These are phyloP conservation scores for Neostapfia colusana DNA, from an alignment of 176 grass and related monocot species.

Conservation along the genomic window DNA sequence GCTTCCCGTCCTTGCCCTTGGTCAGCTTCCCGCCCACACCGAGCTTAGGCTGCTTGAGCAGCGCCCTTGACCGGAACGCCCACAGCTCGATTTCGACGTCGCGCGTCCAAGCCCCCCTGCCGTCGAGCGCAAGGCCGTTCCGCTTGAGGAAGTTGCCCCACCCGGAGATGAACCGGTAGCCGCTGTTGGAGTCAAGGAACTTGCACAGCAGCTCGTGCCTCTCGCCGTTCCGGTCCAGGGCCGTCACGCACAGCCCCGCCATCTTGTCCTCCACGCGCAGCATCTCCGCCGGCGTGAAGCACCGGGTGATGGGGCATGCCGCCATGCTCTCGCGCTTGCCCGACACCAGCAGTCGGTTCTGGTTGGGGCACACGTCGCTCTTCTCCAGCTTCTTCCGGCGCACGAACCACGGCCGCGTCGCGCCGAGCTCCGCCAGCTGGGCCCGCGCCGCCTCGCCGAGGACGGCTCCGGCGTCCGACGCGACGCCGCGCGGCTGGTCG, in stretches of 20 bases:
- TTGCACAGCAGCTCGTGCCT: background rate
- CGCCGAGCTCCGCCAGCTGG: background rate
- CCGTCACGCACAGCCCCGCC: background rate
- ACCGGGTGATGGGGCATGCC: background rate
- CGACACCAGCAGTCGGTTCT: slow-evolving; percentile 33
- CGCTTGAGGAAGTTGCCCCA: background rate
- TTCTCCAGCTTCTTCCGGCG: background rate
- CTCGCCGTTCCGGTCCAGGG: background rate
- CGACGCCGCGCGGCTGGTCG: no score
- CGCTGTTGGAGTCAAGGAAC: slow-evolving; percentile 8
- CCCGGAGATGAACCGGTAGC: slow-evolving; percentile 21
- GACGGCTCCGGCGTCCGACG: background rate
- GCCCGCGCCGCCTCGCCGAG: background rate
- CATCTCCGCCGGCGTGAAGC: background rate
- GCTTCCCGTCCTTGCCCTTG: background rate
- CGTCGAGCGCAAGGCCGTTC: background rate
- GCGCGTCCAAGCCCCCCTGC: background rate
- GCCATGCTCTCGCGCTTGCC: background rate
- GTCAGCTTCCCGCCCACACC: no score
- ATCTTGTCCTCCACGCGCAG: background rate
- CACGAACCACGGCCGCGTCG: background rate
- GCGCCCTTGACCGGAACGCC: slow-evolving; percentile 12
- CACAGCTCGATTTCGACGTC: background rate
- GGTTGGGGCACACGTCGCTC: slow-evolving; percentile 17
- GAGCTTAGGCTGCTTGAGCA: background rate